Conservation (phyloP, 1,284 basidiomycete species). For the Salmacisia buchloeana region DNA sequence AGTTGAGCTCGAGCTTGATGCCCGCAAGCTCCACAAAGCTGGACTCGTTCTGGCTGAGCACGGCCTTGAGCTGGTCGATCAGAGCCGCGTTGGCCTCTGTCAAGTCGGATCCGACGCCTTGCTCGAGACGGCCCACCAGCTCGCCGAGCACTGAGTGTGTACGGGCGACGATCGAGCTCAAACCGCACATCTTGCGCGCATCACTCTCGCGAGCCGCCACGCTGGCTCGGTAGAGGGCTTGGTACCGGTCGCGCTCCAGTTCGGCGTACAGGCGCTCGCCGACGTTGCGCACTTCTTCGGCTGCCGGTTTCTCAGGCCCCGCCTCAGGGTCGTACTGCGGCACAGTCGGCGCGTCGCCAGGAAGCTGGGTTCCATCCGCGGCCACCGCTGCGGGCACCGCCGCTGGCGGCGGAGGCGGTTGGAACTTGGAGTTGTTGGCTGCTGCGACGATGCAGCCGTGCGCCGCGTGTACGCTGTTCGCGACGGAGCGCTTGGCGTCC, state of each 20-base stretch:
- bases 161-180: not conserved
- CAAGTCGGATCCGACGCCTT: too few relatives aligned
- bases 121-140: too few relatives aligned
- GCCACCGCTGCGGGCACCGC: slow-evolving; percentile 54
- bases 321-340: slow-evolving; percentile 56
- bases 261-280: slow-evolving; percentile 64
- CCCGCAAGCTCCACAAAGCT: not conserved
- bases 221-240: not conserved
- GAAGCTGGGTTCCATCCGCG: slow-evolving; percentile 66
- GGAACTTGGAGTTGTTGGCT: slow-evolving; percentile 70
- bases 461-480: slow-evolving; percentile 72
- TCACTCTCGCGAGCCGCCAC: not conserved
- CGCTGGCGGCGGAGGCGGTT: slow-evolving; percentile 43
- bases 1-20: not conserved
- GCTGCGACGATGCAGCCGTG: slow-evolving; percentile 74
- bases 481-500: slow-evolving; percentile 63
- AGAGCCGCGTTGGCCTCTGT: not conserved
- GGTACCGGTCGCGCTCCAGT: slow-evolving; percentile 40
- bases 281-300: slow-evolving; percentile 62
- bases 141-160: too few relatives aligned
- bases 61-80: not conserved
- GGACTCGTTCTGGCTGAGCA: not conserved
- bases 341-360: slow-evolving; percentile 62
- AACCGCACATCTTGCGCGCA: not conserved
- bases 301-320: slow-evolving; percentile 66